Evolutionary conservation across 345 rosid species (phyloP), one percentile per base, ranked within the genome.

Genomic region (Trapa bicornis): DNA sequence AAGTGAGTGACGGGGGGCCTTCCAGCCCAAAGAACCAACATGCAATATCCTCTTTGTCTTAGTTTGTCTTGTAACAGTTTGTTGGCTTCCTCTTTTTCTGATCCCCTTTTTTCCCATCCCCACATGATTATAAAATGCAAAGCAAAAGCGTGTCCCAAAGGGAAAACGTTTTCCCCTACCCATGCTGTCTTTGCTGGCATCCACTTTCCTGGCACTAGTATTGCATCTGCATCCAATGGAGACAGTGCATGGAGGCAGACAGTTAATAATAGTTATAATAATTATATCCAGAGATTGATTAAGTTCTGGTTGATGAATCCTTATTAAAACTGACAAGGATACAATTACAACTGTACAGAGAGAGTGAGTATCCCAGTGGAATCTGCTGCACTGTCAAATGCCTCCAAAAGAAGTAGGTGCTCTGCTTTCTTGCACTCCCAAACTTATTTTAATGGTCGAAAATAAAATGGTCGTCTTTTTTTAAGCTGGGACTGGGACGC

Each of bases 311-410:
- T 57, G 32, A 57, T 57, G 61, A 37, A 57, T 57, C 36, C 61
- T 29, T 2, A 37, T n/a, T 36, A 57, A 29, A 57, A n/a, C 65
- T 62, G 65, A 62, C 65, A 62, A 13, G 65, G 43, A 62, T 62
- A 12, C 43, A 41, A 14, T 5, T 62, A 16, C 3, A 17, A 5
- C 45, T 36, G 65, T 62, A 15, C 42, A 62, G n/a, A 62, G 65
- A 36, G 43, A 43, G 29, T 36, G 37, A 62, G 43, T 41, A 62
- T 62, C 65, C 65, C 65, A 62, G 65, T 62, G 45, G 65, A 65
- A 41, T 15, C 41, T 62, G 65, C 45, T 62, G 22, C 45, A 36
- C 65, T 62, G 65, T 62, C 65, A 13, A 62, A 62, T 62, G 45
- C 65, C 41, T 36, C 65, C 41, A 62, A 62, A 38, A 62, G 45